These are phyloP conservation scores for Teratosphaeria pseudoeucalypti DNA, from an alignment of 2,329 filamentous ascomycete species.

Conservation along the genomic window DNA sequence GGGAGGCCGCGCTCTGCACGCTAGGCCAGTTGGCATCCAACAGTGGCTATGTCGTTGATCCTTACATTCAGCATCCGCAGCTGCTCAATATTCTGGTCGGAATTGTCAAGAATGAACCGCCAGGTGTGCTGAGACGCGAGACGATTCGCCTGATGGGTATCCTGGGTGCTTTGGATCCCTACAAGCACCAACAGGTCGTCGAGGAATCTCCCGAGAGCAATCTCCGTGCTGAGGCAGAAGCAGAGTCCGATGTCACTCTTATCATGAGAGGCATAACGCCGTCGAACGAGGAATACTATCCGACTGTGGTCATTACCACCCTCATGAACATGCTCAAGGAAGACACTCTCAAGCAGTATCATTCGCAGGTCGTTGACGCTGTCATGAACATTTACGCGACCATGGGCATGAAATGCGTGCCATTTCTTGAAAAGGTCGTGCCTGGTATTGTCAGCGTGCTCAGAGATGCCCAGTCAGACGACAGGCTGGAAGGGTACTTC, in stretches of 20 bases:
- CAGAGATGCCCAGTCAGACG: conserved; percentile 60
- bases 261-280: conserved; percentile 97
- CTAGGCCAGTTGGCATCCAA: conserved; percentile 90
- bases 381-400: conserved; percentile 99
- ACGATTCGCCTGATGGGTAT: conserved; percentile 97
- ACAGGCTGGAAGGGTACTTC: conserved; percentile 78
- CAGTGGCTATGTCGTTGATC: conserved; percentile 93
- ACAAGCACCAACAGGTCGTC: conserved; percentile 90
- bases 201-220: conserved; percentile 79
- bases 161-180: conserved; percentile 85
- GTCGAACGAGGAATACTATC: conserved; percentile 96
- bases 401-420: conserved; percentile 87
- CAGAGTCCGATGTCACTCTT: conserved; percentile 81
- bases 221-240: conserved; percentile 53
- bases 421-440: conserved; percentile 86
- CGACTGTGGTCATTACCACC: conserved; percentile 94
- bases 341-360: conserved; percentile 77
- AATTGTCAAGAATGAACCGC: conserved; percentile 87
- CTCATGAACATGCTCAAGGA: conserved; percentile 87
- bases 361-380: conserved; percentile 88
- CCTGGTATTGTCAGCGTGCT: conserved; percentile 90
- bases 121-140: conserved; percentile 75
- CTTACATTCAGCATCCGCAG: conserved; percentile 90
- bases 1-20: conserved; percentile 82
- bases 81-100: conserved; percentile 85